Base-by-base conservation (phyloP, 768 basidiomycete species). In the Gymnopilus junonius region DNA sequence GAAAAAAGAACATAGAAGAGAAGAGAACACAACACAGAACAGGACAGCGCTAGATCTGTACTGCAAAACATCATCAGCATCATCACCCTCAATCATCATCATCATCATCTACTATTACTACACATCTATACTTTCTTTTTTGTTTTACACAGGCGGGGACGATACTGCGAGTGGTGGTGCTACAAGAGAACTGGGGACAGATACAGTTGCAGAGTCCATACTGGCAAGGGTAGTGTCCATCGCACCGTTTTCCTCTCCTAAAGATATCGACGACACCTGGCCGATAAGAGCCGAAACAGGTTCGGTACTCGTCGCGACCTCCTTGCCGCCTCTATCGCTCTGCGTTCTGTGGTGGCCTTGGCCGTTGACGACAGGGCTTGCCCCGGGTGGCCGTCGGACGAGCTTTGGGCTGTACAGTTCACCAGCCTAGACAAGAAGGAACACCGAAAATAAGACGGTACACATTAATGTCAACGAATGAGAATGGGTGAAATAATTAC, bases 361-460 rank as follows among this genome's bases (percentile, higher is more conserved):
- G 35, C 64, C 67, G 58, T 67, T 70, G 27, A 63, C 56, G n/a
- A 31, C 27, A 35, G 64, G 20, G 20, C 15, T 40, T 25, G 54
- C 12, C 8, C 54, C 57, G 25, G 69, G 50, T 1, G 64, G 68
- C 35, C 67, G 65, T 40, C 65, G 59, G n/a, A 65, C 64, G 54
- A 71, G 64, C 61, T 73, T 71, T n/a, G 70, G 70, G 29, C 59
- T 71, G 23, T 64, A 62, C 31, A 62, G 1, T 29, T 73, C 72
- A 35, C 68, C 68, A 48, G 63, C 11, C 72, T 73, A 32, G 14
- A 55, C 62, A 57, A 48, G 17, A 55, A 35, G 58, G 34, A 42
- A 31, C 53, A 17, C n/a, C 43, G 23, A 31, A 20, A 35, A 45
- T 29, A 3, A n/a, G n/a, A 51, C n/a, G 12, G 17, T 7, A 45